Evolutionary conservation across 257 asterid species (phyloP).

Genomic region (Cynanchum wilfordii): DNA sequence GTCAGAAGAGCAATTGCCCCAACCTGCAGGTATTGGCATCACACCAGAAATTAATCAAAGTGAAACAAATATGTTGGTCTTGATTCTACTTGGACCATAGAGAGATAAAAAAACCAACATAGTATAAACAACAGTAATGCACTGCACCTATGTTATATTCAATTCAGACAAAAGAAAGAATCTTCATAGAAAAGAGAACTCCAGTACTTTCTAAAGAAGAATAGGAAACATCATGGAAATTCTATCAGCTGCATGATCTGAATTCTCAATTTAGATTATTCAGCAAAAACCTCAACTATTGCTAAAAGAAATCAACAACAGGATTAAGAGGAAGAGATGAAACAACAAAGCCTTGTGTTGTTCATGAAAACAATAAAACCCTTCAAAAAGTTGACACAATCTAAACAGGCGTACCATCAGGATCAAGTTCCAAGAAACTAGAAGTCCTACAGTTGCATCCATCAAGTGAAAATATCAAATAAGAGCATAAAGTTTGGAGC

Average conservation of each 20-base stretch:
- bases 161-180: not conserved
- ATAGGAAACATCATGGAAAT: not conserved
- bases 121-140: not conserved
- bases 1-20: slow-evolving; percentile 58
- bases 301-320: not conserved
- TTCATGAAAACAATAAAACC: not conserved
- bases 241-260: not conserved
- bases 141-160: not conserved
- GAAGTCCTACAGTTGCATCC: not conserved
- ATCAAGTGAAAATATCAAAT: not conserved
- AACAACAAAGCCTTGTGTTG: not conserved
- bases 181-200: not conserved
- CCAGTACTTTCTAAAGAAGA: not conserved
- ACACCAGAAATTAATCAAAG: not conserved
- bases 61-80: not conserved
- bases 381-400: not conserved
- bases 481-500: not conserved
- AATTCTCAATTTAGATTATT: not conserved
- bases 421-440: not conserved
- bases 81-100: not conserved
- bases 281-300: not conserved
- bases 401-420: not conserved
- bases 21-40: slow-evolving; percentile 40
- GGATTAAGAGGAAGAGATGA: not conserved
- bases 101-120: not conserved